phyloP scores from a whole-genome alignment of 148 eudicot species.

The Selenicereus undatus region DNA sequence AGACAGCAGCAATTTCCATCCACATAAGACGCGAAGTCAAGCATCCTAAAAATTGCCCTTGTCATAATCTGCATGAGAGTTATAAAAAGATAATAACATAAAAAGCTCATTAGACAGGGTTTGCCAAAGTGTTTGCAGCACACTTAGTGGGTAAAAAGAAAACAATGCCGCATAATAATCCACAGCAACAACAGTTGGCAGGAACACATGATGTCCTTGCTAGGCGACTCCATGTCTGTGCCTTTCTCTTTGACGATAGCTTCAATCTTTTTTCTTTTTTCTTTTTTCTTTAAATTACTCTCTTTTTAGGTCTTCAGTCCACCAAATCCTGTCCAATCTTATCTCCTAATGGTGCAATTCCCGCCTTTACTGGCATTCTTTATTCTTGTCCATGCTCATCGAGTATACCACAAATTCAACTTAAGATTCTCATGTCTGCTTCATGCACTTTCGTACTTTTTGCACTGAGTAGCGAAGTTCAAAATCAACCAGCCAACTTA shows the following conservation, averaged over 20 bases:
- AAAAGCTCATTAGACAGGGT: background rate
- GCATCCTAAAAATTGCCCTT: background rate
- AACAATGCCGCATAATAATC: background rate
- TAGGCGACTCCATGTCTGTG: too few species aligned
- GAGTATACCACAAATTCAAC: too few species aligned
- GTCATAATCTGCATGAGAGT: constrained; percentile 2
- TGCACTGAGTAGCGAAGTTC: background rate
- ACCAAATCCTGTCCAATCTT: background rate
- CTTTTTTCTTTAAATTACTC: too few species aligned
- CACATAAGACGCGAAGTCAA: background rate
- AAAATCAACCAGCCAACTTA: background rate
- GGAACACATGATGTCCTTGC: background rate
- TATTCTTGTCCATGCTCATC: background rate
- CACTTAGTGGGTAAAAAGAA: background rate
- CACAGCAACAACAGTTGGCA: background rate
- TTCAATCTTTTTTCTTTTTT: background rate
- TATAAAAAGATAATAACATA: background rate
- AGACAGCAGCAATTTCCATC: background rate
- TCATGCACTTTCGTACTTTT: background rate
- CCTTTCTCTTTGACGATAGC: background rate
- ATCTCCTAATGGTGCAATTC: background rate
- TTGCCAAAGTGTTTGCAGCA: background rate
- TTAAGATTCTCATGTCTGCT: background rate
- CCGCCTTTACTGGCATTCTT: background rate
- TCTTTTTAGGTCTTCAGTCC: background rate